These are phyloP conservation scores for Apophysomyces trapeziformis DNA, from an alignment of 371 early-diverging fungal species.

Conservation along the genomic window DNA sequence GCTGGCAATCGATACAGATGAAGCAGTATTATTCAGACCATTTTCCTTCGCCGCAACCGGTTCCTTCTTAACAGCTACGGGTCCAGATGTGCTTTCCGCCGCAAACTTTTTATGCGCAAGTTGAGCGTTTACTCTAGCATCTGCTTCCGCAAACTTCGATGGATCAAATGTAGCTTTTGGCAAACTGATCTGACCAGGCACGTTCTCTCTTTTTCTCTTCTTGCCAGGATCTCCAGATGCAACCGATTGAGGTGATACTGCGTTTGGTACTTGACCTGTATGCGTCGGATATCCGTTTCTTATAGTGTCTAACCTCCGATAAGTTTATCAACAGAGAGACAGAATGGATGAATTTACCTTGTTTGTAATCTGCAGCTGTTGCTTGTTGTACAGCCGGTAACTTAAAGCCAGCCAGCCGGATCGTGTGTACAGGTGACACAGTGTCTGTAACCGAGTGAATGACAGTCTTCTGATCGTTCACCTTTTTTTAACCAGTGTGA, in stretches of 20 bases:
- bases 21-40: conserved; percentile 11
- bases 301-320: conserved; percentile 5
- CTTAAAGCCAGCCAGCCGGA: conserved; percentile 63
- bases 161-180: conserved; percentile 48
- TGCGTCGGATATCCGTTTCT: not conserved
- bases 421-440: conserved; percentile 40
- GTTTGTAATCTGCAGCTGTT: conserved; percentile 6
- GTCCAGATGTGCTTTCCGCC: conserved; percentile 16
- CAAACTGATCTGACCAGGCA: conserved; percentile 43
- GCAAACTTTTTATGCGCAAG: conserved; percentile 24
- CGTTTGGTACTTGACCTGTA: not conserved
- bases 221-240: conserved; percentile 30
- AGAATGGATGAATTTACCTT: not conserved
- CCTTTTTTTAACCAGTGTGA: conserved; percentile 23
- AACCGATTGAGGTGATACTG: conserved; percentile 35
- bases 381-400: conserved; percentile 35
- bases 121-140: conserved; percentile 27
- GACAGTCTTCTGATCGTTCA: conserved; percentile 47
- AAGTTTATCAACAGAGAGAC: not conserved
- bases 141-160: conserved; percentile 35
- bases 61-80: conserved; percentile 11
- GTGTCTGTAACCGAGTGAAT: conserved; percentile 48
- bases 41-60: conserved; percentile 2
- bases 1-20: conserved; percentile 13
- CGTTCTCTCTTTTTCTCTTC: conserved; percentile 47